Conservation (phyloP, 2,329 filamentous ascomycete genomes). For the Penicillium sp. region DNA sequence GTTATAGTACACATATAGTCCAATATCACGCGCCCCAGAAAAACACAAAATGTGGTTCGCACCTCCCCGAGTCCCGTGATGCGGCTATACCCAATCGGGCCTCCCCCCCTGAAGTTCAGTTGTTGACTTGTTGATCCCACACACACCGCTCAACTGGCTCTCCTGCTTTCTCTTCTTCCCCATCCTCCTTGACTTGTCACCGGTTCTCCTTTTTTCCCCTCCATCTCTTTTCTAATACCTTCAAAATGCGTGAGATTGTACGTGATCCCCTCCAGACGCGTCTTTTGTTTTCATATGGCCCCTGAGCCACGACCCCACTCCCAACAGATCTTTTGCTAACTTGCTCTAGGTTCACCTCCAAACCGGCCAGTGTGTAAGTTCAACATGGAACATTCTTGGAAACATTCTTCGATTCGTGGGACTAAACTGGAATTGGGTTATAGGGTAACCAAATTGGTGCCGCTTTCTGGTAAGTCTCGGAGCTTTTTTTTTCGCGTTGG, state of each 20-base stretch:
- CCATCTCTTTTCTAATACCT: slow-evolving; percentile 11
- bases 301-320: slow-evolving; percentile 35
- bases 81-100: slow-evolving; percentile 23
- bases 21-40: slow-evolving; percentile 2
- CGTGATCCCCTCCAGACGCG: slow-evolving; percentile 40
- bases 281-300: slow-evolving; percentile 28
- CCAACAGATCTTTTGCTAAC: slow-evolving; percentile 28
- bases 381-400: slow-evolving; percentile 7
- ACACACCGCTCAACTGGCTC: slow-evolving; percentile 31
- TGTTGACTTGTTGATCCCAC: slow-evolving; percentile 30
- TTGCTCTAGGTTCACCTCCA: slow-evolving; percentile 89
- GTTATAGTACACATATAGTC: background rate
- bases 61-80: slow-evolving; percentile 28
- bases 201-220: slow-evolving; percentile 16
- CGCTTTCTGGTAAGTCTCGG: slow-evolving; percentile 81
- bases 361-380: slow-evolving; percentile 97
- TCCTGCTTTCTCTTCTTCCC: slow-evolving; percentile 24
- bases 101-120: slow-evolving; percentile 21
- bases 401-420: slow-evolving; percentile 8
- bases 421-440: slow-evolving; percentile 30
- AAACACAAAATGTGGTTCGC: slow-evolving; percentile 26
- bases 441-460: slow-evolving; percentile 99
- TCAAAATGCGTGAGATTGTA: slow-evolving; percentile 69
- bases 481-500: slow-evolving; percentile 1
- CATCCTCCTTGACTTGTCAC: slow-evolving; percentile 20